A percentile compares a stretch with the other conserved stretches of the same genome.
Conservation (phyloP, 2,329 filamentous ascomycete genomes). For the Aureobasidium lini region DNA sequence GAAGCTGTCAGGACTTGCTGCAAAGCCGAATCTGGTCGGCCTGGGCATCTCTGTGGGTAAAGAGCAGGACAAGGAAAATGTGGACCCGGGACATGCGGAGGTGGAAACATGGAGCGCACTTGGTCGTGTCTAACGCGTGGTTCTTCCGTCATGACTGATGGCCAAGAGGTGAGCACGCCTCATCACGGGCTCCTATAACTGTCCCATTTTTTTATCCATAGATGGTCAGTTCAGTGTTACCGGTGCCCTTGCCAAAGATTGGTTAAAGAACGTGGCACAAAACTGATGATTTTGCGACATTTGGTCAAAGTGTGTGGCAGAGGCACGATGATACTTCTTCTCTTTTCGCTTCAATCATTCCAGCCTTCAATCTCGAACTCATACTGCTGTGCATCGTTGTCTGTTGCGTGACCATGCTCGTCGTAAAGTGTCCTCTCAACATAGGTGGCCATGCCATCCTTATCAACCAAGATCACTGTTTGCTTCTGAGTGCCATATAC, state of each 20-base stretch:
- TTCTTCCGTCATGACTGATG: no score
- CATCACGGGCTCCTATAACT: no score
- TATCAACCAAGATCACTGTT: constrained; percentile 51
- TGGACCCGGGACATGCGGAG: constrained; percentile 10
- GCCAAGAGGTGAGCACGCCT: no score
- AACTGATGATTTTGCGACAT: no score
- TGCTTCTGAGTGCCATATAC: constrained; percentile 60
- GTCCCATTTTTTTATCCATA: no score
- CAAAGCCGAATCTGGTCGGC: not conserved
- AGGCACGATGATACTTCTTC: no score
- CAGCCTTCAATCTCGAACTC: constrained; percentile 42
- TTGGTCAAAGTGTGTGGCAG: no score
- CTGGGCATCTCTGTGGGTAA: not conserved
- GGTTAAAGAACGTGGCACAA: no score
- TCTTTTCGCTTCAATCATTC: constrained; percentile 17
- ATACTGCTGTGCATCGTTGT: constrained; percentile 42
- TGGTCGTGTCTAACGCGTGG: not conserved
- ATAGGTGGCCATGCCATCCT: constrained; percentile 50
- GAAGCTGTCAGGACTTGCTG: not conserved
- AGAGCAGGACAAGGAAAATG: not conserved
- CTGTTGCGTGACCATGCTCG: constrained; percentile 40
- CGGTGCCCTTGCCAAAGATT: no score
- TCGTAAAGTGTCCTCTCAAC: constrained; percentile 56
- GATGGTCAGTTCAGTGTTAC: not conserved
- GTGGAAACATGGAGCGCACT: constrained; percentile 1